Conservation (phyloP, 2,329 filamentous ascomycete species). For the Pseudophaeomoniella oleicola region DNA sequence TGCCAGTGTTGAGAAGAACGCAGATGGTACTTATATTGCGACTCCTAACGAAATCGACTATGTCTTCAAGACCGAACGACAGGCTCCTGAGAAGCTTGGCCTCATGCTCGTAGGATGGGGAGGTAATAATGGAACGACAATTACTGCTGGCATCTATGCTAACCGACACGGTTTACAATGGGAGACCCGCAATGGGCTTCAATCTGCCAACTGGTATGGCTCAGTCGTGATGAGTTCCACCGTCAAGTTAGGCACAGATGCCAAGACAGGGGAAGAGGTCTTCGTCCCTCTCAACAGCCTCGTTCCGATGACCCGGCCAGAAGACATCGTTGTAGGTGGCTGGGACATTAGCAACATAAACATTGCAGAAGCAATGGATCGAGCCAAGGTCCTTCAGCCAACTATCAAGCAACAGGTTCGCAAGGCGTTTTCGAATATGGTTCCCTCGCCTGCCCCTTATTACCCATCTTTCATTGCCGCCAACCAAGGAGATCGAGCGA, state of each 20-base stretch:
- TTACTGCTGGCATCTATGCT: conserved; percentile 92
- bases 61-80: conserved; percentile 94
- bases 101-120: conserved; percentile 97
- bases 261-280: conserved; percentile 71
- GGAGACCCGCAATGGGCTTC: conserved; percentile 85
- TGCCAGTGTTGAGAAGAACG: conserved; percentile 60
- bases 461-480: conserved; percentile 99
- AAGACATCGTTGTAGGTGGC: conserved; percentile 85
- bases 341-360: conserved; percentile 96
- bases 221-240: conserved; percentile 96
- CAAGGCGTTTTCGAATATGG: conserved; percentile 85
- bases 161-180: conserved; percentile 76
- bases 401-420: conserved; percentile 75
- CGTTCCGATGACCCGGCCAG: conserved; percentile 92
- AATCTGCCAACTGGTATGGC: conserved; percentile 90
- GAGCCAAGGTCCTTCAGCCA: conserved; percentile 89
- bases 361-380: conserved; percentile 84
- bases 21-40: conserved; percentile 65
- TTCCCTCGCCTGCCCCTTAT: conserved; percentile 87
- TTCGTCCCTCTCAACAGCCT: conserved; percentile 93
- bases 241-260: conserved; percentile 85
- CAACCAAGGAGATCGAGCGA: conserved; percentile 92
- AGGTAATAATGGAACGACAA: conserved; percentile 95
- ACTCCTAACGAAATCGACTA: conserved; percentile 80
- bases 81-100: conserved; percentile 70